phyloP scores from a whole-genome alignment of 176 grass and related monocot genomes.

The Avena eriantha region DNA sequence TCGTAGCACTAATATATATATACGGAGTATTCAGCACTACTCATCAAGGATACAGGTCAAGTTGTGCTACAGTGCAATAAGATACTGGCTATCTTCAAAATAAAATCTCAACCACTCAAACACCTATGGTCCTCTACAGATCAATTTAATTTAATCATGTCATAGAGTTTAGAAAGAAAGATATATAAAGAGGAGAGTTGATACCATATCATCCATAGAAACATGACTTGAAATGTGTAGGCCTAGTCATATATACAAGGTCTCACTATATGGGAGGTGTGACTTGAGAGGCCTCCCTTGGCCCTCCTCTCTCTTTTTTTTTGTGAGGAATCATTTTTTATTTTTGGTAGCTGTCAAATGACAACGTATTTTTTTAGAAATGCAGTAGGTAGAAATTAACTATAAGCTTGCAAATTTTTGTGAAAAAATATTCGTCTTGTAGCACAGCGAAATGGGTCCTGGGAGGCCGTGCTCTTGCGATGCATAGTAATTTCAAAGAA shows the following conservation, averaged over 20 bases:
- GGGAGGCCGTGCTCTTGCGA: neutral
- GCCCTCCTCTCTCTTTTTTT: neutral
- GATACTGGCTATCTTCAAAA: neutral
- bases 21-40: neutral
- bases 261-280: conserved; percentile 6
- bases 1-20: conserved; percentile 11
- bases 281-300: conserved; percentile 10
- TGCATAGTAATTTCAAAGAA: neutral
- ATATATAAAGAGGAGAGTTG: neutral
- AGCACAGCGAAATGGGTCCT: neutral
- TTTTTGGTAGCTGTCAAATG: neutral
- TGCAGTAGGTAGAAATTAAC: neutral
- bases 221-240: neutral
- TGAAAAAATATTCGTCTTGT: neutral
- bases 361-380: neutral
- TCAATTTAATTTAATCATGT: neutral
- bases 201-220: conserved; percentile 11
- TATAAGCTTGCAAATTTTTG: neutral
- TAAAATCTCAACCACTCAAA: conserved; percentile 20
- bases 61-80: neutral
- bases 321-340: neutral
- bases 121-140: neutral
- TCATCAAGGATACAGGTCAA: conserved; percentile 15
- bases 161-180: neutral
- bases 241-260: neutral